Evolutionary conservation across 2,329 filamentous ascomycete genomes (phyloP).

Genomic region (Byssochlamys sp.): DNA sequence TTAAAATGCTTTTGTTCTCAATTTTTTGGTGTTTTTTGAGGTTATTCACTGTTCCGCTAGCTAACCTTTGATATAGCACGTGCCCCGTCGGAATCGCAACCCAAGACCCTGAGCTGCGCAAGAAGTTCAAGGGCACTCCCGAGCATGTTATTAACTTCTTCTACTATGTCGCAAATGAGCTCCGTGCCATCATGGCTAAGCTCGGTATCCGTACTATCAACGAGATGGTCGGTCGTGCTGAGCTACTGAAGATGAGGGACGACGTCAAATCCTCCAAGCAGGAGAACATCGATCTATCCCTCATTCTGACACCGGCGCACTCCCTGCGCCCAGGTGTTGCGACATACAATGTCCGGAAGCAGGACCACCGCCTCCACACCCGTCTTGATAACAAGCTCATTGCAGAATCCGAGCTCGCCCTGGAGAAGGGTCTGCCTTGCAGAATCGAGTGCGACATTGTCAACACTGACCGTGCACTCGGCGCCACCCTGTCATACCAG

Average conservation of each 20-base stretch:
- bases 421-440: slow-evolving; percentile 87
- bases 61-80: slow-evolving; percentile 42
- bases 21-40: slow-evolving; percentile 9
- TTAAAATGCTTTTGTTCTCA: slow-evolving; percentile 3
- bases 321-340: slow-evolving; percentile 87
- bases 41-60: background rate
- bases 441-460: slow-evolving; percentile 92
- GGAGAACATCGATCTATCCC: slow-evolving; percentile 80
- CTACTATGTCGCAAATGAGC: slow-evolving; percentile 92
- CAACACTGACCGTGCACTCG: slow-evolving; percentile 90
- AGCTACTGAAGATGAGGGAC: slow-evolving; percentile 75
- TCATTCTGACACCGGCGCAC: slow-evolving; percentile 91
- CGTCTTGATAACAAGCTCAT: slow-evolving; percentile 96
- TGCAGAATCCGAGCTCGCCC: slow-evolving; percentile 82
- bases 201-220: slow-evolving; percentile 91
- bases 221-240: slow-evolving; percentile 91
- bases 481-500: slow-evolving; percentile 89
- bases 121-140: slow-evolving; percentile 86
- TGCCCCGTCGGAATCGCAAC: slow-evolving; percentile 91
- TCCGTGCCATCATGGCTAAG: slow-evolving; percentile 92
- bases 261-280: slow-evolving; percentile 83
- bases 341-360: slow-evolving; percentile 95
- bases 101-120: slow-evolving; percentile 83
- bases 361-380: slow-evolving; percentile 86
- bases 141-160: slow-evolving; percentile 99